Evolutionary conservation across 2,329 filamentous ascomycete species (phyloP), one percentile per base, ranked within the genome.

Genomic region (Beauveria caledonica): DNA sequence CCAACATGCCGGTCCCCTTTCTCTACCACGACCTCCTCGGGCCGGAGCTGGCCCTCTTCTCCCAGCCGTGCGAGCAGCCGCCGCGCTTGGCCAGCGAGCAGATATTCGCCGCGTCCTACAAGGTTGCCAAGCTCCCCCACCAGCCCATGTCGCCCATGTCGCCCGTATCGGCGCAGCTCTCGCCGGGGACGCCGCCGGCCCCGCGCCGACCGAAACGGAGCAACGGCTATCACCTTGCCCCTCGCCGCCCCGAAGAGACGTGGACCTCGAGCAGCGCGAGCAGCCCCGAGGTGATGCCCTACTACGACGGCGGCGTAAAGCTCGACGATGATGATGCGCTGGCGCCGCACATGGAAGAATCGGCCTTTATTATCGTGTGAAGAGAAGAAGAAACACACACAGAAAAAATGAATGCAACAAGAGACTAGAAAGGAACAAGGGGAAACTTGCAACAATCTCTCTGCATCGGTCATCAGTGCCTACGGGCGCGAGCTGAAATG

Each of bases 81-180:
- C 13, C 36, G 7, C 45, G 40, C 23, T 36, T 58, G 2, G 27
- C 49, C n/a, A 29, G 50, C 29, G 54, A 58, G 40, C 54, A 62
- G 15, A 58, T 62, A 17, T 62, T 62, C 54, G 60, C 60, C 39
- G 54, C 50, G 3, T 58, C 60, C 7, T 62, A 62, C 49, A 54
- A 49, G 11, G 54, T 48, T 9, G 60, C 44, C 39, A 58, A 45
- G 48, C 49, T 62, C 15, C 44, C 60, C 4, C 33, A 13, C 25
- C 54, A 48, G 7, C 40, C 52, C 25, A 29, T 44, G 44, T 57
- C 49, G 7, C 55, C 60, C 40, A 36, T 50, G 11, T 58, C 53
- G 29, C 50, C 60, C 3, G 13, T 44, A 6, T 50, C 42, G 10
- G 52, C 40, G 9, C 53, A 52, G 23, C 27, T 45, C 25, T 61